These are phyloP conservation scores for Sporothrix mexicana DNA, from an alignment of 2,329 filamentous ascomycete genomes.

Conservation along the genomic window DNA sequence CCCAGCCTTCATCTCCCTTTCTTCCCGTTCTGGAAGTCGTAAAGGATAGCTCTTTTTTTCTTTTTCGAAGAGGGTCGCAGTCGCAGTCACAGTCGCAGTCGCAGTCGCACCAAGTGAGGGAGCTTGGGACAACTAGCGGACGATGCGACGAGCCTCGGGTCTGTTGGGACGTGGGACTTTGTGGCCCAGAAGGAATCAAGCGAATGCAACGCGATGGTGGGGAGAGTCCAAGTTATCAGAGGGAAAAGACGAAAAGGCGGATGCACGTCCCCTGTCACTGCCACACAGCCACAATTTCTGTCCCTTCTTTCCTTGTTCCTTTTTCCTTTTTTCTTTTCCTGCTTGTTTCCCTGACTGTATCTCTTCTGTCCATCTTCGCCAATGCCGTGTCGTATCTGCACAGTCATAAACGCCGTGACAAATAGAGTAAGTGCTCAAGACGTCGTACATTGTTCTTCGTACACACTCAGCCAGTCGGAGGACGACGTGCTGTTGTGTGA, in stretches of 20 bases:
- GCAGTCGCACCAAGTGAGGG: neutral
- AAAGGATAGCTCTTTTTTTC: constrained; percentile 17
- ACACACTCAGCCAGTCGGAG: too few relatives aligned
- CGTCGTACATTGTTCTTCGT: neutral
- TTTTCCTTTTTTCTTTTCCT: too few relatives aligned
- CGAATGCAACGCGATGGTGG: constrained; percentile 12
- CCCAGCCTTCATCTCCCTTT: too few relatives aligned
- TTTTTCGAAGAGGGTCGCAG: neutral
- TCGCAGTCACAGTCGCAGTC: neutral
- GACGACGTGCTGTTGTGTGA: neutral
- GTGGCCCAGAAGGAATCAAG: neutral
- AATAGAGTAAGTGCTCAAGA: neutral
- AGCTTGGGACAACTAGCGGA: constrained; percentile 21
- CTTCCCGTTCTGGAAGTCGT: constrained; percentile 22
- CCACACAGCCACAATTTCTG: neutral
- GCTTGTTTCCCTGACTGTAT: too few relatives aligned
- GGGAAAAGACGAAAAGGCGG: neutral
- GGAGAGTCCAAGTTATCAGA: neutral
- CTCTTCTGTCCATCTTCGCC: neutral
- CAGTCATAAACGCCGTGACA: constrained; percentile 6
- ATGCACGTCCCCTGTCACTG: neutral
- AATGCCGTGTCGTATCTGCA: constrained; percentile 24
- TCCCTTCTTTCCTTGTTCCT: too few relatives aligned
- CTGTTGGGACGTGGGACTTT: neutral
- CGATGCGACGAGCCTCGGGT: constrained; percentile 2